Evolutionary conservation across 2,329 filamentous ascomycete species (phyloP), one percentile per base, ranked within the genome.

Genomic region (Penicillium sp.): DNA sequence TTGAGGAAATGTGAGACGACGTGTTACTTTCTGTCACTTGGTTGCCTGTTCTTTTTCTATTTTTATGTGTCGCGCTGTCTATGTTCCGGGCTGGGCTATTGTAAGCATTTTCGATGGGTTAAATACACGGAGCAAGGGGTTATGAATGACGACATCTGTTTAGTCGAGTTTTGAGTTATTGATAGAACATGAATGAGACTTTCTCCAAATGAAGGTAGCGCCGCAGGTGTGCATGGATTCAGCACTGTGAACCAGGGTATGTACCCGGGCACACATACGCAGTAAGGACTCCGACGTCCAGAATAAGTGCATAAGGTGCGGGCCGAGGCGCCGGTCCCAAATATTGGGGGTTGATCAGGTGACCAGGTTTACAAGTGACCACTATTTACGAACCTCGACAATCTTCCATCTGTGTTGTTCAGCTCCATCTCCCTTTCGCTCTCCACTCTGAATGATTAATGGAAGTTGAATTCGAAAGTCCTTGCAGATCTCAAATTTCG

Each of bases 1-100:
- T 95, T 9, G 91, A 95, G 49, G 71, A 73, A 50, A 64, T 71
- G 59, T 18, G 89, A 95, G 45, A 64, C 65, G 45, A 58, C 58
- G 52, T 63, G 48, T 60, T 54, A 9, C 22, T 39, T 50, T 46
- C 18, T 53, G 40, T 38, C 42, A 44, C n/a, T 46, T 39, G 22
- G 44, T n/a, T 50, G 36, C 19, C 40, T 28, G 13, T 40, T 34
- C 35, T 16, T 43, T 16, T 31, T 50, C 14, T 6, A 42, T 50
- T 25, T 40, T 55, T 40, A 28, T 53, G 19, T 53, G 41, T 50
- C 41, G 34, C 46, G 22, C 18, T 37, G 34, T 50, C 31, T 31
- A 18, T 50, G 27, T 57, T 54, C 39, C 35, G 36, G 50, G 46
- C 56, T 43, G 49, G 57, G 40, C 46, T 40, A 45, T 46, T 30